Conservation (phyloP, 148 eudicot species). For the Vaccinium vitisidaea region DNA sequence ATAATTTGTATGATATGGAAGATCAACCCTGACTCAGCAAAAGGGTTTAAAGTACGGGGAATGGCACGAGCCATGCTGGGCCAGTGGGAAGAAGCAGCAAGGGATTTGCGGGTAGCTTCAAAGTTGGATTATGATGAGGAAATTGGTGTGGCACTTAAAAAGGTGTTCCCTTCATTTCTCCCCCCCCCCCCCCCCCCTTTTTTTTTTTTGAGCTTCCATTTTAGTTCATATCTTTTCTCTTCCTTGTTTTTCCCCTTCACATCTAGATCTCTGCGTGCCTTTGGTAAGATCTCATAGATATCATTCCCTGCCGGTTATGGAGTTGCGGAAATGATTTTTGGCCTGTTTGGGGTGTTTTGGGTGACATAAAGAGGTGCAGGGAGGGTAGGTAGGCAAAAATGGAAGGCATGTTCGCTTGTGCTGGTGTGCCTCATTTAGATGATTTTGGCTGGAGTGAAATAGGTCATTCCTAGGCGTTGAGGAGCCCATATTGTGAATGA, state of each 20-base stretch:
- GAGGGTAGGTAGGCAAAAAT: too few relatives aligned
- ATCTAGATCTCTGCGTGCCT: neutral
- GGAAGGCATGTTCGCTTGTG: too few relatives aligned
- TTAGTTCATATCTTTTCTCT: neutral
- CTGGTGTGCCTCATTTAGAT: too few relatives aligned
- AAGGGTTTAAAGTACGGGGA: constrained; percentile 66
- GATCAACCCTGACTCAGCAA: constrained; percentile 77
- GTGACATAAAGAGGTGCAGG: too few relatives aligned
- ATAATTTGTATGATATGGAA: constrained; percentile 16
- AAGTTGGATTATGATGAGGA: constrained; percentile 71
- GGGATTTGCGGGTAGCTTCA: constrained; percentile 63
- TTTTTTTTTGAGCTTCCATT: neutral
- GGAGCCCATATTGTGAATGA: too few relatives aligned
- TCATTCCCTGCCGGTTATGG: neutral
- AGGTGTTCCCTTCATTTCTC: constrained; percentile 31
- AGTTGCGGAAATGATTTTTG: too few relatives aligned
- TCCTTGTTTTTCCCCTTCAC: neutral
- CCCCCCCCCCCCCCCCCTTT: neutral
- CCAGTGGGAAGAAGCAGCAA: constrained; percentile 66
- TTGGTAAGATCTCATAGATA: neutral
- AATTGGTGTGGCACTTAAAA: constrained; percentile 45
- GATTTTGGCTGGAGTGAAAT: too few relatives aligned
- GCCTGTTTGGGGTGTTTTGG: too few relatives aligned
- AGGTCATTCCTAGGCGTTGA: too few relatives aligned
- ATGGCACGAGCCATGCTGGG: constrained; percentile 74